Percentiles rank a stretch among this genome's conserved stretches.
Evolutionary conservation across 2,329 filamentous ascomycete species (phyloP).

Genomic region (Dryadomyces quercivorus): DNA sequence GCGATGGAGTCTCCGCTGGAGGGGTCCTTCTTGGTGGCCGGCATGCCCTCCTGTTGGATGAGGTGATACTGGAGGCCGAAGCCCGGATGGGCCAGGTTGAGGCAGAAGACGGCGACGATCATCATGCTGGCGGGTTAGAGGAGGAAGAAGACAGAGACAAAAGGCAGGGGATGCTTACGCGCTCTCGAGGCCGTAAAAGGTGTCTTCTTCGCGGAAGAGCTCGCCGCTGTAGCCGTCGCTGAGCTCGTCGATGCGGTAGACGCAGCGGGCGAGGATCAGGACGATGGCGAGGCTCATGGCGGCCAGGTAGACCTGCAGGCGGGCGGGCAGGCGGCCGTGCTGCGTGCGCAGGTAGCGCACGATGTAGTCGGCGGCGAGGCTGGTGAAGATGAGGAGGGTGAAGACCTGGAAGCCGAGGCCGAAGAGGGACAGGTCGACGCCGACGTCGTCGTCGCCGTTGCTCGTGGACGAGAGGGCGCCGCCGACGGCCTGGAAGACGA

Average conservation of each 20-base stretch:
- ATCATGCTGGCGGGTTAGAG: slow-evolving; percentile 6
- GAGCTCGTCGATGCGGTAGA: slow-evolving; percentile 49
- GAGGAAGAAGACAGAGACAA: neutral
- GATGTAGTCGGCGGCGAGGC: slow-evolving; percentile 35
- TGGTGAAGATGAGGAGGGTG: slow-evolving; percentile 39
- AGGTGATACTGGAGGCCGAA: slow-evolving; percentile 6
- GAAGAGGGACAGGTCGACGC: slow-evolving; percentile 35
- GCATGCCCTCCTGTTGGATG: neutral
- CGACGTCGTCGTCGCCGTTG: slow-evolving; percentile 31
- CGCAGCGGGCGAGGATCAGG: slow-evolving; percentile 46
- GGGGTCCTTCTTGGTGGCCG: too few species aligned
- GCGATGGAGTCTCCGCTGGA: too few species aligned
- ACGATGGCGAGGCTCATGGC: slow-evolving; percentile 41
- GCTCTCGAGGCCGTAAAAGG: slow-evolving; percentile 44
- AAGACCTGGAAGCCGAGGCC: slow-evolving; percentile 48
- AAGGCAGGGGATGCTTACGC: slow-evolving; percentile 16
- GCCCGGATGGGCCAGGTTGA: slow-evolving; percentile 11
- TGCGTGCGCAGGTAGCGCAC: slow-evolving; percentile 21
- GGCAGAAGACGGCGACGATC: slow-evolving; percentile 9
- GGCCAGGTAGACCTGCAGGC: slow-evolving; percentile 29
- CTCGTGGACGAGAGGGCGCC: slow-evolving; percentile 36
- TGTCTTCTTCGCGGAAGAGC: slow-evolving; percentile 36
- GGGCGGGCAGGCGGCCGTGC: neutral
- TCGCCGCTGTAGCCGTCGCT: slow-evolving; percentile 46
- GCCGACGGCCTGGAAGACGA: slow-evolving; percentile 42